phyloP scores from a whole-genome alignment of 352 stramenopile species.

The Pythium diclinum region DNA sequence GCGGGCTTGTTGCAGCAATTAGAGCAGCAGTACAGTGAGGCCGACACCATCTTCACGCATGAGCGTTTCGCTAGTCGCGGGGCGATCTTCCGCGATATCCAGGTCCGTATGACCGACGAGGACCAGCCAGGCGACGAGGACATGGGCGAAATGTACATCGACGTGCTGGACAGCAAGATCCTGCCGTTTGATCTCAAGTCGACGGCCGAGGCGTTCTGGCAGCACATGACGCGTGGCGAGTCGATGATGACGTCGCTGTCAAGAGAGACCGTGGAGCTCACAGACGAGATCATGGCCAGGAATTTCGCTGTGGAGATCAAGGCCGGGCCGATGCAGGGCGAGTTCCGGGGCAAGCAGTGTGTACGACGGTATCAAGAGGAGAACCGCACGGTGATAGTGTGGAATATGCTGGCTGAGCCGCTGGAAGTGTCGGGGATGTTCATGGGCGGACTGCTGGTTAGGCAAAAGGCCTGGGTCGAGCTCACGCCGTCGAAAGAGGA shows the following conservation, averaged over 20 bases:
- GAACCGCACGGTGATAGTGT: constrained; percentile 38
- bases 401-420: constrained; percentile 44
- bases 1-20: constrained; percentile 2
- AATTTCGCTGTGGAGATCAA: constrained; percentile 30
- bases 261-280: constrained; percentile 25
- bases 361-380: constrained; percentile 36
- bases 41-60: background rate
- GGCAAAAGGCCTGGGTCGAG: constrained; percentile 16
- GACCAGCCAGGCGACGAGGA: background rate
- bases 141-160: constrained; percentile 26
- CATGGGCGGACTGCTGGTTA: constrained; percentile 18
- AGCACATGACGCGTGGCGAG: constrained; percentile 31
- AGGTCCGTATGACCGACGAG: constrained; percentile 21
- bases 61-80: background rate
- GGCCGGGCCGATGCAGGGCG: constrained; percentile 25
- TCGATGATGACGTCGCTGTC: constrained; percentile 33
- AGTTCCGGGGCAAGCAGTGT: constrained; percentile 44
- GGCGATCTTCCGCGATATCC: constrained; percentile 23
- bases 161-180: constrained; percentile 34
- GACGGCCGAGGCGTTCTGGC: constrained; percentile 35
- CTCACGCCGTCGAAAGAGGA: constrained; percentile 10
- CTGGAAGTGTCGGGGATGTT: constrained; percentile 27
- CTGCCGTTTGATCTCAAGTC: constrained; percentile 35
- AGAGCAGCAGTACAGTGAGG: constrained; percentile 8
- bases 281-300: constrained; percentile 25